Conservation (phyloP, 352 stramenopile genomes). For the Phytopythium ostracodes region DNA sequence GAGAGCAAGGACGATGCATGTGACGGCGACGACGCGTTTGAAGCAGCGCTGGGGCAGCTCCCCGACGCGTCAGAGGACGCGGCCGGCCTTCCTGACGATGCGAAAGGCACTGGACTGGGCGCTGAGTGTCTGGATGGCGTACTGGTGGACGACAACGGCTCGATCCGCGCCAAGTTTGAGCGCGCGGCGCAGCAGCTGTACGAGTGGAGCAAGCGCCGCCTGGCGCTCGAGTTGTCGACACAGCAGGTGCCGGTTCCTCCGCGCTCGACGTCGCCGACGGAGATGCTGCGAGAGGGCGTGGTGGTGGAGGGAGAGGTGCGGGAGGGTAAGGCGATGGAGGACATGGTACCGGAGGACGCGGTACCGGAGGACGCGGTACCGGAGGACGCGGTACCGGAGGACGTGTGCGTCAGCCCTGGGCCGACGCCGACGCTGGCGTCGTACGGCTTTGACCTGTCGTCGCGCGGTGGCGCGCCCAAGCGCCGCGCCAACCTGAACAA, state of each 20-base stretch:
- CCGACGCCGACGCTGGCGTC: constrained; percentile 13
- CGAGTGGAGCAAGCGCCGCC: constrained; percentile 28
- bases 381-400: background rate
- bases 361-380: background rate
- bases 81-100: constrained; percentile 1
- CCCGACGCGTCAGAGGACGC: constrained; percentile 9
- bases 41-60: constrained; percentile 22
- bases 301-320: background rate
- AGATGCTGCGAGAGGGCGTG: background rate
- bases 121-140: background rate
- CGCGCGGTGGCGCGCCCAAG: constrained; percentile 37
- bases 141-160: constrained; percentile 18
- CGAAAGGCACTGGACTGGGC: background rate
- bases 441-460: constrained; percentile 32
- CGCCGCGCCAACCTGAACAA: constrained; percentile 77
- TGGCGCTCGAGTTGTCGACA: constrained; percentile 7
- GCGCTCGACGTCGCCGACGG: constrained; percentile 16
- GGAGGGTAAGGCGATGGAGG: too few species aligned
- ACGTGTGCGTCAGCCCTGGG: background rate
- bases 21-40: constrained; percentile 18
- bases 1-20: background rate
- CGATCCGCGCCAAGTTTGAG: constrained; percentile 23
- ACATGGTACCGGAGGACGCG: background rate
- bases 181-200: constrained; percentile 21
- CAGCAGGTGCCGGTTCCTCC: constrained; percentile 4